Percentiles rank a stretch among this genome's conserved stretches.
Conservation (phyloP, 1,139 yeast genomes). For the Yamadazyma dushanensis region DNA sequence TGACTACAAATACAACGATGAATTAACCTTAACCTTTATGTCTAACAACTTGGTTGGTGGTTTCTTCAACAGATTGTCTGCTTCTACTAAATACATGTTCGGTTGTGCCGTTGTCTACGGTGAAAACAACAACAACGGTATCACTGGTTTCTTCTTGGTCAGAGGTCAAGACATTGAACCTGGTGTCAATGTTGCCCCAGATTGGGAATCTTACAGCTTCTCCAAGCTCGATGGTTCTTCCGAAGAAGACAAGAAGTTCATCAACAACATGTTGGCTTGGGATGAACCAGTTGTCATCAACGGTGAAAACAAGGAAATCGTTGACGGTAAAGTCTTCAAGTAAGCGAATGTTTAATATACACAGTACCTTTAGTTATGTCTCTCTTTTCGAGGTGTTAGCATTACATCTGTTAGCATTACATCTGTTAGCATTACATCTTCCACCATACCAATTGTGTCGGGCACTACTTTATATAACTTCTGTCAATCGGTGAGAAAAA, state of each 20-base stretch:
- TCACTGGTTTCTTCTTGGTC: conserved; percentile 89
- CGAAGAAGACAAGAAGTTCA: conserved; percentile 37
- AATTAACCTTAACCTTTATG: conserved; percentile 95
- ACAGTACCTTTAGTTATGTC: no score
- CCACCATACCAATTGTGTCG: no score
- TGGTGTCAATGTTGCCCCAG: conserved; percentile 99
- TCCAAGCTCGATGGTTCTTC: conserved; percentile 43
- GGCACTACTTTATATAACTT: no score
- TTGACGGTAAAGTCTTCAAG: conserved; percentile 55
- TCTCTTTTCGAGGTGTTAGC: no score
- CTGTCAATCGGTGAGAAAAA: no score
- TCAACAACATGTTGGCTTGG: conserved; percentile 55
- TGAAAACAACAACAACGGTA: conserved; percentile 98
- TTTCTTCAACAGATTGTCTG: conserved; percentile 93
- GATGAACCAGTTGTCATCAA: conserved; percentile 48
- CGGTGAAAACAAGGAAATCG: conserved; percentile 48
- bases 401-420: no score
- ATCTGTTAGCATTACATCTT: no score
- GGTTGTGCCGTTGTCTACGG: conserved; percentile 95
- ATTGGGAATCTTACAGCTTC: conserved; percentile 75
- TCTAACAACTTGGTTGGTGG: conserved; percentile 98
- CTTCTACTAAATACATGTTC: conserved; percentile 90
- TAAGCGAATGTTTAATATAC: no score
- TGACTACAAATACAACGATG: conserved; percentile 97
- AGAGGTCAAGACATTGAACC: conserved; percentile 92